Percentiles rank a stretch among this genome's conserved stretches.
Conservation (phyloP, 2,329 filamentous ascomycete species). For the Canariomyces notabilis region DNA sequence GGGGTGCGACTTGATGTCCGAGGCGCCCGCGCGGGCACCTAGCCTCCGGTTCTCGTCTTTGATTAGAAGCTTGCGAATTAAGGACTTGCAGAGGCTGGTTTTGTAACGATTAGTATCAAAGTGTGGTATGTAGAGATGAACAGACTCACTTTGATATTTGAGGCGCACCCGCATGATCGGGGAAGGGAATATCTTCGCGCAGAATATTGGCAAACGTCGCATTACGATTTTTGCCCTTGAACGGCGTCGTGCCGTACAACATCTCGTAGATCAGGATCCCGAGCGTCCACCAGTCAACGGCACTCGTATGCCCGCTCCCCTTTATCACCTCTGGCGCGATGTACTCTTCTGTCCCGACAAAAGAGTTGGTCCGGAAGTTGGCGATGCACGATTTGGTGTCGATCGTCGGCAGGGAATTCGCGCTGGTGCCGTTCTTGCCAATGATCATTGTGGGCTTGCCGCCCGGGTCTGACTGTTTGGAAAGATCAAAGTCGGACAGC, state of each 20-base stretch:
- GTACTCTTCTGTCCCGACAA: slow-evolving; percentile 97
- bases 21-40: slow-evolving; percentile 89
- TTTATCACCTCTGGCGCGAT: slow-evolving; percentile 99
- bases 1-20: slow-evolving; percentile 90
- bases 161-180: slow-evolving; percentile 76
- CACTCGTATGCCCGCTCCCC: slow-evolving; percentile 95
- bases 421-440: slow-evolving; percentile 79
- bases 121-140: slow-evolving; percentile 20
- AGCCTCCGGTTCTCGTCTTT: slow-evolving; percentile 94
- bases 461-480: slow-evolving; percentile 93
- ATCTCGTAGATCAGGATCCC: slow-evolving; percentile 98
- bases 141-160: slow-evolving; percentile 93
- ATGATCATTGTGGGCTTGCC: slow-evolving; percentile 98
- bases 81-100: slow-evolving; percentile 82
- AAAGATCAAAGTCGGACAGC: slow-evolving; percentile 97
- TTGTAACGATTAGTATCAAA: neutral
- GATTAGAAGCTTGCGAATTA: slow-evolving; percentile 94
- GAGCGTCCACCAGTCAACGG: slow-evolving; percentile 98
- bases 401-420: slow-evolving; percentile 86
- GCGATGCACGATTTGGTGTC: slow-evolving; percentile 98
- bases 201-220: slow-evolving; percentile 97
- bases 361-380: slow-evolving; percentile 97
- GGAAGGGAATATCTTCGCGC: slow-evolving; percentile 91
- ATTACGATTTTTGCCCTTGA: slow-evolving; percentile 98
- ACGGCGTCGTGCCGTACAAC: slow-evolving; percentile 96